Percentiles rank a stretch among this genome's conserved stretches.
Conservation (phyloP, 306 rosid species). For the Clitoria ternatea region DNA sequence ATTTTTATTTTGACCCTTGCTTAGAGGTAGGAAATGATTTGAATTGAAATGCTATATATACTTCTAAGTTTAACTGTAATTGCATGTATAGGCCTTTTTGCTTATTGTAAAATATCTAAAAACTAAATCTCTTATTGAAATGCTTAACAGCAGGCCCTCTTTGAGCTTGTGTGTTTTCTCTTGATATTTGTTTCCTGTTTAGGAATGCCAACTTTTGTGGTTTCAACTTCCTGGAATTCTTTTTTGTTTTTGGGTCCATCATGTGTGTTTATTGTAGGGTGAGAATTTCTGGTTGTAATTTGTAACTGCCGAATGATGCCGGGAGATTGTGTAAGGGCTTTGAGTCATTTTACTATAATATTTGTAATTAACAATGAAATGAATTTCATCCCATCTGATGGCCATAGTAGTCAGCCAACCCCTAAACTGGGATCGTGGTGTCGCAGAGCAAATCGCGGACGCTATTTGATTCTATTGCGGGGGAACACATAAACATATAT, state of each 20-base stretch:
- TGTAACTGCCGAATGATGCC: slow-evolving; percentile 42
- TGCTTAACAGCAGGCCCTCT: no score
- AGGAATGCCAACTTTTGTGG: neutral
- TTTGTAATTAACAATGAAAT: slow-evolving; percentile 35
- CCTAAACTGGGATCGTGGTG: no score
- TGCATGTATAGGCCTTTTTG: neutral
- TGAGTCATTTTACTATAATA: slow-evolving; percentile 33
- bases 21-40: neutral
- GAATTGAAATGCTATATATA: neutral
- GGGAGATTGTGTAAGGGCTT: slow-evolving; percentile 60
- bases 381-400: slow-evolving; percentile 46
- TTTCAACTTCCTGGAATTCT: neutral
- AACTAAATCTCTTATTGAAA: no score
- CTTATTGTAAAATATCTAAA: no score
- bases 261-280: no score
- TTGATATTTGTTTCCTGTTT: neutral
- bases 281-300: neutral
- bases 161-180: neutral
- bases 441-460: no score
- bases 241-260: neutral
- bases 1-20: neutral
- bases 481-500: no score
- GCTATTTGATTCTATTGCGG: no score
- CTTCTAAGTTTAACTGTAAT: neutral
- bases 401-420: no score